These are phyloP conservation scores for Talaromyces trachyspermus DNA, from an alignment of 495 filamentous ascomycete genomes.

Conservation along the genomic window DNA sequence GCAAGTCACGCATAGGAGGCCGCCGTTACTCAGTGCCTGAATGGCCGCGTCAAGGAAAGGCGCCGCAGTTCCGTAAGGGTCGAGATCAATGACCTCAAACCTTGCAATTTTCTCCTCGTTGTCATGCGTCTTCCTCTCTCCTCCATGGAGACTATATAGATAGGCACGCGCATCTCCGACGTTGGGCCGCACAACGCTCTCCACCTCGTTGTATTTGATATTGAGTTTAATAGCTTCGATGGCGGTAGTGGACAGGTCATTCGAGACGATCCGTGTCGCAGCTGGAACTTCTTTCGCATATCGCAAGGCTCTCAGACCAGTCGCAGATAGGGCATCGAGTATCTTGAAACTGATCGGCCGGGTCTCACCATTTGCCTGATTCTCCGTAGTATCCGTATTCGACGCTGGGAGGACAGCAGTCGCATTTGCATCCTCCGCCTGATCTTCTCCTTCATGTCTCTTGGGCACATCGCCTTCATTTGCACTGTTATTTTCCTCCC, in stretches of 20 bases:
- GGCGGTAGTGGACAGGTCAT: constrained; percentile 74
- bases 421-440: constrained; percentile 4
- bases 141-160: constrained; percentile 72
- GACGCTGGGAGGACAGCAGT: constrained; percentile 2
- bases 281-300: constrained; percentile 88
- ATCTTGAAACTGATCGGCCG: constrained; percentile 51
- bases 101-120: constrained; percentile 21
- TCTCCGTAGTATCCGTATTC: neutral
- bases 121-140: constrained; percentile 9
- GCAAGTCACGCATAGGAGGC: constrained; percentile 90
- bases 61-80: constrained; percentile 88
- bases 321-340: constrained; percentile 91
- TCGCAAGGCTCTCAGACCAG: constrained; percentile 83
- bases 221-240: constrained; percentile 76
- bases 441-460: constrained; percentile 10
- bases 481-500: constrained; percentile 29
- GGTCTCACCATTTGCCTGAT: constrained; percentile 9
- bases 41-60: constrained; percentile 88
- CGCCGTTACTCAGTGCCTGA: constrained; percentile 74
- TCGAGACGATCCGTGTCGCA: constrained; percentile 74
- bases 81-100: constrained; percentile 93
- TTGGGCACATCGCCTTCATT: neutral
- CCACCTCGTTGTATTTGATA: constrained; percentile 69
- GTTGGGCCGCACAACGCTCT: constrained; percentile 61
- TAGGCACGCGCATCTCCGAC: constrained; percentile 77